Conservation (phyloP, 345 rosid genomes). For the Eucalyptus regnans region DNA sequence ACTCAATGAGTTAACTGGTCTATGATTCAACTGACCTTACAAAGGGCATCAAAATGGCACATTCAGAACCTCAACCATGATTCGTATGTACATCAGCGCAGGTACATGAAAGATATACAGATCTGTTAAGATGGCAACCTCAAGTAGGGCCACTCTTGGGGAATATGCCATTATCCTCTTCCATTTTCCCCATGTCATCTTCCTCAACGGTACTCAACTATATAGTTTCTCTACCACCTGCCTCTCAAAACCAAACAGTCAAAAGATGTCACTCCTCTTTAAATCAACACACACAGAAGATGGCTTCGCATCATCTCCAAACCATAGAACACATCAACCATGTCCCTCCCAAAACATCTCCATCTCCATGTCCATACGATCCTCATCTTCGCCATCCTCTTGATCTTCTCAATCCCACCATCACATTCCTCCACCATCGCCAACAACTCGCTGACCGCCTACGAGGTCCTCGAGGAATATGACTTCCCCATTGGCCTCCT, state of each 20-base stretch:
- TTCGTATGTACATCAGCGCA: background rate
- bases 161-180: background rate
- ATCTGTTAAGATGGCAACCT: background rate
- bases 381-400: background rate
- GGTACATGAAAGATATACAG: background rate
- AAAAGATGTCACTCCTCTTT: background rate
- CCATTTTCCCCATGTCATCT: background rate
- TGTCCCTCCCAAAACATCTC: background rate
- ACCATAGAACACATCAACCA: background rate
- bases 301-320: background rate
- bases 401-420: background rate
- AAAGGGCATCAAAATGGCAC: background rate
- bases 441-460: background rate
- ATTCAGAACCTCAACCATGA: background rate
- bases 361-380: background rate
- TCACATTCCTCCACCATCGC: background rate
- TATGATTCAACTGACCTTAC: background rate
- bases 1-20: background rate
- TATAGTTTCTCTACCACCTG: background rate
- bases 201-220: background rate
- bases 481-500: constrained; percentile 29
- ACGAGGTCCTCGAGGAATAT: constrained; percentile 14
- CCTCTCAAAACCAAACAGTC: background rate
- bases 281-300: background rate
- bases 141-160: background rate